A percentile compares a stretch with the other conserved stretches of the same genome.
These are phyloP conservation scores for Helianthus tuberosus DNA, from an alignment of 129 eudicot species.

Conservation along the genomic window DNA sequence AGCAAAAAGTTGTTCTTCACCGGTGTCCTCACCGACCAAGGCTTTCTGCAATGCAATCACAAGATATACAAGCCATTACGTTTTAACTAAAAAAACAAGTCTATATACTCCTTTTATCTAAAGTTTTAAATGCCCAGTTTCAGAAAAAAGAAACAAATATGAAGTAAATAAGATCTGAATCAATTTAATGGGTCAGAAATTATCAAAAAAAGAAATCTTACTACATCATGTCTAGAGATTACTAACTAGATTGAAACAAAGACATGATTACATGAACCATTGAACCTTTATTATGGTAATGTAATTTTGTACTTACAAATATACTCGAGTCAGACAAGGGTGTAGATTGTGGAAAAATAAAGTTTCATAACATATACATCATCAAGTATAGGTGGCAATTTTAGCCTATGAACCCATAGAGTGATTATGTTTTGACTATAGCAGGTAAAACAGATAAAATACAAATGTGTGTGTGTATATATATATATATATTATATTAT, in stretches of 20 bases:
- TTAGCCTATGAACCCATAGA: background rate
- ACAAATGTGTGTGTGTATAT: background rate
- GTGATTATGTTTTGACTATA: background rate
- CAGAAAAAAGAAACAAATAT: conserved; percentile 6
- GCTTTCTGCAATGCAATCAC: conserved; percentile 70
- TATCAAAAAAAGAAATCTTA: background rate
- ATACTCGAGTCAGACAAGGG: background rate
- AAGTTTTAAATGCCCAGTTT: conserved; percentile 1
- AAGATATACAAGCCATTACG: conserved; percentile 16
- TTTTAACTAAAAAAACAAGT: conserved; percentile 11
- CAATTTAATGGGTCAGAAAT: background rate
- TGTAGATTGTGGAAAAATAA: conserved; percentile 6
- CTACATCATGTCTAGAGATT: conserved; percentile 10
- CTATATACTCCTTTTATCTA: conserved; percentile 5
- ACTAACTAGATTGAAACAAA: conserved; percentile 6
- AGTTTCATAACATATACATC: background rate
- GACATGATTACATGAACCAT: background rate
- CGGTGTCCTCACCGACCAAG: conserved; percentile 92
- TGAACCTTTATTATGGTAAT: conserved; percentile 3
- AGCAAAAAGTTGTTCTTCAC: conserved; percentile 88
- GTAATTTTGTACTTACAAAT: conserved; percentile 16
- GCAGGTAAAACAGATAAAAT: background rate
- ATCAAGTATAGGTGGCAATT: background rate
- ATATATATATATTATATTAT: no score
- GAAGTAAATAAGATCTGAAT: conserved; percentile 14